phyloP scores from a whole-genome alignment of 2,329 filamentous ascomycete species.

The Ceratocystis diversiconidia region DNA sequence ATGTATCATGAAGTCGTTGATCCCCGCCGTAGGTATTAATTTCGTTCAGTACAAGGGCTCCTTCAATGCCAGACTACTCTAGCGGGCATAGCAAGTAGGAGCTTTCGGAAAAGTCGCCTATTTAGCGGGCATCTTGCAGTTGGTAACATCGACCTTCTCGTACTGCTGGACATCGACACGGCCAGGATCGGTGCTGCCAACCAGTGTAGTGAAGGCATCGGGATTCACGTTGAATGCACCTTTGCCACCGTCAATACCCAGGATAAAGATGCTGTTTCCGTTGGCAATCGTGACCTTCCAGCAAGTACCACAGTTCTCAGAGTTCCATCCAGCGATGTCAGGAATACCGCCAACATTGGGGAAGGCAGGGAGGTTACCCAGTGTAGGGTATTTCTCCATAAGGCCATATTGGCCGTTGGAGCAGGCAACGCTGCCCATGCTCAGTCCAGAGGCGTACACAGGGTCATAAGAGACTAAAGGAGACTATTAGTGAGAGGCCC shows the following conservation, averaged over 20 bases:
- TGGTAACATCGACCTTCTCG: conserved; percentile 27
- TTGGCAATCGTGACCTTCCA: conserved; percentile 38
- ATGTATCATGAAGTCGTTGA: not conserved
- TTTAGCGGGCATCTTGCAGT: conserved; percentile 29
- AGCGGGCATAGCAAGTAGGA: not conserved
- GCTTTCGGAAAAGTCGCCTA: conserved; percentile 19
- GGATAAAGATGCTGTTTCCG: conserved; percentile 37
- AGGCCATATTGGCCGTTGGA: conserved; percentile 55
- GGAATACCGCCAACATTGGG: conserved; percentile 41
- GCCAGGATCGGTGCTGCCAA: conserved; percentile 37
- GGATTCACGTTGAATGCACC: conserved; percentile 44
- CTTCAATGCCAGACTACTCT: not conserved
- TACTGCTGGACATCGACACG: too few species aligned
- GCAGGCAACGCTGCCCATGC: conserved; percentile 47
- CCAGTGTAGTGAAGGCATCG: conserved; percentile 41
- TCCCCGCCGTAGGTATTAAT: not conserved
- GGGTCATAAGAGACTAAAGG: conserved; percentile 52
- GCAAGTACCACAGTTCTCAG: conserved; percentile 43
- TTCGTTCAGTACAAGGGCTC: not conserved
- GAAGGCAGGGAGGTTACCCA: conserved; percentile 37
- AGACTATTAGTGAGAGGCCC: not conserved
- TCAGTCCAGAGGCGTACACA: conserved; percentile 44
- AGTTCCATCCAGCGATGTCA: conserved; percentile 43
- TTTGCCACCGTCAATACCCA: conserved; percentile 40
- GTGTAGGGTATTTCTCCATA: conserved; percentile 44